Conservation (phyloP, 768 basidiomycete species). For the Pleurotus tuber-regium region DNA sequence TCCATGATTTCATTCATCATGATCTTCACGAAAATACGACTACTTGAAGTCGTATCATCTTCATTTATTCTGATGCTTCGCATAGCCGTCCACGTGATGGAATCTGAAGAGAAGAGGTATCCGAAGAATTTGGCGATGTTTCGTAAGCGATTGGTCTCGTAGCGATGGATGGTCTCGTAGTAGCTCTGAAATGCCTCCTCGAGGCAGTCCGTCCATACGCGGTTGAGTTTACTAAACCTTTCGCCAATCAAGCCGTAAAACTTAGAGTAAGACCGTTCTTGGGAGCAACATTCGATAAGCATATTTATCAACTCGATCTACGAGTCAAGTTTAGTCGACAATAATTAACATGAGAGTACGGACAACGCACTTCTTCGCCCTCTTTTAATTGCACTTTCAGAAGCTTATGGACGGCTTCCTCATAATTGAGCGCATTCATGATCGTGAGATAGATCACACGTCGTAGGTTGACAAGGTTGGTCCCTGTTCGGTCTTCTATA, state of each 20-base stretch:
- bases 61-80: conserved; percentile 91
- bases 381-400: conserved; percentile 90
- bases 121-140: conserved; percentile 98
- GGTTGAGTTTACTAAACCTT: conserved; percentile 94
- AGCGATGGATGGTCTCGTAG: conserved; percentile 96
- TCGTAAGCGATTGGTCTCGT: conserved; percentile 96
- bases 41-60: conserved; percentile 94
- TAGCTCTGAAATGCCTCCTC: conserved; percentile 87
- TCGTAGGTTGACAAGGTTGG: conserved; percentile 92
- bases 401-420: conserved; percentile 98
- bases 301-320: conserved; percentile 96
- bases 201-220: conserved; percentile 88
- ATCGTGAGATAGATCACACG: conserved; percentile 95
- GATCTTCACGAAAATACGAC: conserved; percentile 97
- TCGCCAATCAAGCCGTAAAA: conserved; percentile 97
- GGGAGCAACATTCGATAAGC: conserved; percentile 99
- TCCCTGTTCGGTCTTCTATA: conserved; percentile 93
- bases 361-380: conserved; percentile 79
- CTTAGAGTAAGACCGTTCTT: conserved; percentile 96
- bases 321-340: conserved; percentile 3
- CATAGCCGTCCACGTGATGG: conserved; percentile 86
- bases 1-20: conserved; percentile 95
- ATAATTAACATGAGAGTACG: background rate
- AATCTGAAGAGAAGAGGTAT: conserved; percentile 82
- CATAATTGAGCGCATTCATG: conserved; percentile 98